A percentile compares a stretch with the other conserved stretches of the same genome.
Conservation (phyloP, 495 filamentous ascomycete genomes). For the Neurospora sp. region DNA sequence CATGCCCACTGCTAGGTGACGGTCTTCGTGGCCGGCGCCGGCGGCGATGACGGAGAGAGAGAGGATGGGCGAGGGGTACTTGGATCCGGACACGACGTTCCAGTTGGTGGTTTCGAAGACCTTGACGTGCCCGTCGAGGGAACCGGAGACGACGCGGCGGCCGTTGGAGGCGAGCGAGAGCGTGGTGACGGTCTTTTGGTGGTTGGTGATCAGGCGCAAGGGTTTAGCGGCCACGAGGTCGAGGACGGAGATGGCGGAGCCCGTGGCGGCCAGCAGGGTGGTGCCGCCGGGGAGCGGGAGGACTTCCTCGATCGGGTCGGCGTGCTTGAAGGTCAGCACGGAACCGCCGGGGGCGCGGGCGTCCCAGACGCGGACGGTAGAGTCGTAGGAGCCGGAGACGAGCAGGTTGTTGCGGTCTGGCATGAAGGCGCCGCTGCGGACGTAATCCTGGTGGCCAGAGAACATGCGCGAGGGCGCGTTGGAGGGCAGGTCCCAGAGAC, state of each 20-base stretch:
- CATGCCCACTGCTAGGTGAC: slow-evolving; percentile 89
- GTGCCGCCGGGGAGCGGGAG: slow-evolving; percentile 46
- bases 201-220: slow-evolving; percentile 73
- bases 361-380: slow-evolving; percentile 91
- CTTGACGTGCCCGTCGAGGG: slow-evolving; percentile 92
- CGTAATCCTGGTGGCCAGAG: slow-evolving; percentile 86
- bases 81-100: slow-evolving; percentile 86
- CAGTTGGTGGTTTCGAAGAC: slow-evolving; percentile 84
- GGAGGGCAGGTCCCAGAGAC: slow-evolving; percentile 86
- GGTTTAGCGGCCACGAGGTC: slow-evolving; percentile 89
- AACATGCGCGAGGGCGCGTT: slow-evolving; percentile 66
- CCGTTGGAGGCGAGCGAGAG: slow-evolving; percentile 66
- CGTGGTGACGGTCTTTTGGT: slow-evolving; percentile 94
- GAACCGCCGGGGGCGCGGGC: slow-evolving; percentile 55
- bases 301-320: slow-evolving; percentile 48
- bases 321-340: slow-evolving; percentile 88
- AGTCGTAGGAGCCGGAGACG: slow-evolving; percentile 86
- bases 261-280: slow-evolving; percentile 72
- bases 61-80: slow-evolving; percentile 84
- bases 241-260: slow-evolving; percentile 84
- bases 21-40: slow-evolving; percentile 62
- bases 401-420: slow-evolving; percentile 65
- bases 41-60: slow-evolving; percentile 64
- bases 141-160: slow-evolving; percentile 71
- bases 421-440: slow-evolving; percentile 77